Conservation (phyloP, 2,329 filamentous ascomycete species). For the Helicocarpus griseus region DNA sequence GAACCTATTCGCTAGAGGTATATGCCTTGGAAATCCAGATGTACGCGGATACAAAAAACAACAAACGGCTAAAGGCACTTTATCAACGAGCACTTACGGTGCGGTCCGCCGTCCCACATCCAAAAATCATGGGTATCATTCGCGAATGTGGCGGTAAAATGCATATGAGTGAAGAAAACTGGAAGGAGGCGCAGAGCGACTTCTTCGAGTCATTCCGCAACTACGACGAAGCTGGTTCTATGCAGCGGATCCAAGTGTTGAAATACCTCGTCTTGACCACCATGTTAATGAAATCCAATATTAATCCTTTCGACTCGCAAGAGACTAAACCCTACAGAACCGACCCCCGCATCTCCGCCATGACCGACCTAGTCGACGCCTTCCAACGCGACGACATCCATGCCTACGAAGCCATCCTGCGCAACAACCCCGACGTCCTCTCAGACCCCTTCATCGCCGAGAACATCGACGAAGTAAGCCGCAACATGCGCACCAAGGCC, state of each 20-base stretch:
- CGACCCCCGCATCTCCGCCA: constrained; percentile 87
- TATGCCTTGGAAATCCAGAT: constrained; percentile 98
- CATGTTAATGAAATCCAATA: constrained; percentile 97
- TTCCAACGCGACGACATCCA: constrained; percentile 95
- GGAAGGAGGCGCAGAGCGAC: constrained; percentile 92
- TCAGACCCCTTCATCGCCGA: constrained; percentile 93
- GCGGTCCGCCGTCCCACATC: constrained; percentile 92
- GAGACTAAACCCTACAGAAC: constrained; percentile 98
- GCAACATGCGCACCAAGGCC: constrained; percentile 95
- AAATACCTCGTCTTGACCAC: constrained; percentile 95
- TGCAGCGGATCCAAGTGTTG: constrained; percentile 92
- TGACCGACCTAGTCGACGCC: constrained; percentile 94
- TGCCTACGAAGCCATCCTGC: constrained; percentile 77
- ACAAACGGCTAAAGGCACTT: constrained; percentile 87
- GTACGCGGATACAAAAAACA: constrained; percentile 94
- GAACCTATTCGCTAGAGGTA: constrained; percentile 89
- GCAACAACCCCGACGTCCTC: constrained; percentile 79
- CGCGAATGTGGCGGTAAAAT: constrained; percentile 98
- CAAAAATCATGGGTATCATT: constrained; percentile 98
- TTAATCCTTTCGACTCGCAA: constrained; percentile 97
- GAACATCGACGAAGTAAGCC: constrained; percentile 97
- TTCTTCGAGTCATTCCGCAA: constrained; percentile 99
- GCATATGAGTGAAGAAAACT: constrained; percentile 99
- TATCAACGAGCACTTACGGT: constrained; percentile 89
- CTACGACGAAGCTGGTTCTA: constrained; percentile 93